Conservation (phyloP, 129 eudicot genomes). For the Flaveria sonorensis region DNA sequence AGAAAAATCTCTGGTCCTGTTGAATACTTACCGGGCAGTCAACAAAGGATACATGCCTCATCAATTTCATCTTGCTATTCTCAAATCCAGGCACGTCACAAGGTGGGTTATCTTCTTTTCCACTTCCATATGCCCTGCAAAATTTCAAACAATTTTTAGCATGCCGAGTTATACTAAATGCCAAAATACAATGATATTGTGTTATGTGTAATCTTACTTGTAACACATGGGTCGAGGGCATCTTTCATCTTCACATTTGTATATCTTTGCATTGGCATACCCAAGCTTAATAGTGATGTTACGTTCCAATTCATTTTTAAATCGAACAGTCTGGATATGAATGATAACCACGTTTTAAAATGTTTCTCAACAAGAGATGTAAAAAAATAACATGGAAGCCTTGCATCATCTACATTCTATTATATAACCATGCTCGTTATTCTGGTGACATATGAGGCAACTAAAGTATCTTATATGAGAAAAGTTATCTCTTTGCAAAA, state of each 20-base stretch:
- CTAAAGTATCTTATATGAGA: not conserved
- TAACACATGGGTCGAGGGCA: constrained; percentile 97
- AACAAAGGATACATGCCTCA: constrained; percentile 93
- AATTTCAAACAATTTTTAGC: not conserved
- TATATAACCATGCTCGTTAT: not conserved
- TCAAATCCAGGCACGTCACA: constrained; percentile 99
- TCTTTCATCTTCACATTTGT: constrained; percentile 89
- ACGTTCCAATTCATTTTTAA: constrained; percentile 91
- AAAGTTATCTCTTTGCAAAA: not conserved
- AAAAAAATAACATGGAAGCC: not conserved
- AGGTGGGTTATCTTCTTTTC: constrained; percentile 84
- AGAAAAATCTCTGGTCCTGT: not conserved
- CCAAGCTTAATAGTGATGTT: constrained; percentile 97
- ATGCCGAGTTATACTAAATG: not conserved
- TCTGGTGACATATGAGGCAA: not conserved
- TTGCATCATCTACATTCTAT: not conserved
- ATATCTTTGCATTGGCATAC: constrained; percentile 96
- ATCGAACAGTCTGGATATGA: constrained; percentile 81
- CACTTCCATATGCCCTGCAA: constrained; percentile 96
- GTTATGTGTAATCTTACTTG: constrained; percentile 50
- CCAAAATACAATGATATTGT: not conserved
- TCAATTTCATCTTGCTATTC: constrained; percentile 79
- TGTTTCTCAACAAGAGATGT: not conserved
- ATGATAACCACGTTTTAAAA: constrained; percentile 9
- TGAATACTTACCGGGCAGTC: constrained; percentile 81